Percentiles rank a stretch among this genome's conserved stretches.
Evolutionary conservation across 2,329 filamentous ascomycete genomes (phyloP).

Genomic region (Penicillium sp.): DNA sequence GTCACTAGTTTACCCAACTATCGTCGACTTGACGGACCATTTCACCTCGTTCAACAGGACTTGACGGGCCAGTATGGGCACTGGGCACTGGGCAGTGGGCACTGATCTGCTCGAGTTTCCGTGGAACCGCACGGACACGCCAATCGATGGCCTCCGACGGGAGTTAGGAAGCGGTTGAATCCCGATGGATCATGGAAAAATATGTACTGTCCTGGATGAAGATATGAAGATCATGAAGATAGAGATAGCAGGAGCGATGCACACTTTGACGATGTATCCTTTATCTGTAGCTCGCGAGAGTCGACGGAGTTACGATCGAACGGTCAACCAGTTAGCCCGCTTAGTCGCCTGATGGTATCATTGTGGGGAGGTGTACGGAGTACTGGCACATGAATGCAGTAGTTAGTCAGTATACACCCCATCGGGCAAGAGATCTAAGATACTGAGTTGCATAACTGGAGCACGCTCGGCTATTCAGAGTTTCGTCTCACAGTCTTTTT

Average conservation of each 20-base stretch:
- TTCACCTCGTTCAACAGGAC: not conserved
- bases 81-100: not conserved
- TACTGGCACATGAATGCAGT: not conserved
- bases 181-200: too few species aligned
- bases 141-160: not conserved
- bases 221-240: too few species aligned
- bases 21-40: not conserved
- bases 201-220: too few species aligned
- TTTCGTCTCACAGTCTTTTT: not conserved
- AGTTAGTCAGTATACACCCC: not conserved
- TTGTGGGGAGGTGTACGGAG: not conserved
- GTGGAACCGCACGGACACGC: conserved; percentile 9
- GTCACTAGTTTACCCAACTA: too few species aligned
- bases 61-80: not conserved
- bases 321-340: not conserved
- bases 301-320: too few species aligned
- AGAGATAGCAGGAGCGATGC: too few species aligned
- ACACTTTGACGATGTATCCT: too few species aligned
- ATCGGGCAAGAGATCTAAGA: not conserved
- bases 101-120: not conserved
- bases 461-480: not conserved
- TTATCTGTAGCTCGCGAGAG: too few species aligned
- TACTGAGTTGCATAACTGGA: not conserved
- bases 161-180: too few species aligned
- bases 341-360: not conserved